Percentiles rank a stretch among this genome's conserved stretches.
Evolutionary conservation across 1,284 basidiomycete species (phyloP).

Genomic region (Wallemia mellicola): DNA sequence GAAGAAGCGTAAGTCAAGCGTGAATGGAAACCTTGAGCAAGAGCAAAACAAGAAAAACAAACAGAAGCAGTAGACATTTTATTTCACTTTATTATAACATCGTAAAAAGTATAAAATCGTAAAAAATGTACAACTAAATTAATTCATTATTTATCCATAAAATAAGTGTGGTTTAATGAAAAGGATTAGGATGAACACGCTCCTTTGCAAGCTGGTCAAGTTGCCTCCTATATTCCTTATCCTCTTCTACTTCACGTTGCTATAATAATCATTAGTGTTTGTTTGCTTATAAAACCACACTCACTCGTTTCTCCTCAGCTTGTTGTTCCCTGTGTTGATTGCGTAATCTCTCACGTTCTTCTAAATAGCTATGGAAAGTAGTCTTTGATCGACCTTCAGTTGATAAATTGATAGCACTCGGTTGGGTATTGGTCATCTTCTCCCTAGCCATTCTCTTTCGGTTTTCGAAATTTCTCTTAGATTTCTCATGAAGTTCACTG

Average conservation of each 20-base stretch:
- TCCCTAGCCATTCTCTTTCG: not conserved
- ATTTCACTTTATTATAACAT: too few species aligned
- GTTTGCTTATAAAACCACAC: not conserved
- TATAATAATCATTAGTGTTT: not conserved
- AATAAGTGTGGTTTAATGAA: not conserved
- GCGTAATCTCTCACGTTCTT: not conserved
- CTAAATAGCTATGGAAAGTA: not conserved
- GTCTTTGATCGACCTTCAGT: not conserved
- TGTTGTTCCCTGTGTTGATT: not conserved
- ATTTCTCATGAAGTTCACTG: not conserved
- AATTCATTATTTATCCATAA: not conserved
- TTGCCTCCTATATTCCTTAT: not conserved
- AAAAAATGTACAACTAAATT: not conserved
- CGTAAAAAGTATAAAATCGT: too few species aligned
- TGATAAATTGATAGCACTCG: not conserved
- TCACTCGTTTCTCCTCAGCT: not conserved
- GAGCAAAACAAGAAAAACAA: not conserved
- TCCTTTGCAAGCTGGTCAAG: not conserved
- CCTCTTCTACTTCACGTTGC: not conserved
- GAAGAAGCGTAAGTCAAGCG: not conserved
- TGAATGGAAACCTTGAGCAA: not conserved
- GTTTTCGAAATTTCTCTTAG: not conserved
- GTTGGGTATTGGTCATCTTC: not conserved
- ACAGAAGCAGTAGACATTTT: not conserved
- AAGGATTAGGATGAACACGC: not conserved